A percentile compares a stretch with the other conserved stretches of the same genome.
phyloP scores from a whole-genome alignment of 805 yeast genomes.

The Spencermartinsiella europaea region DNA sequence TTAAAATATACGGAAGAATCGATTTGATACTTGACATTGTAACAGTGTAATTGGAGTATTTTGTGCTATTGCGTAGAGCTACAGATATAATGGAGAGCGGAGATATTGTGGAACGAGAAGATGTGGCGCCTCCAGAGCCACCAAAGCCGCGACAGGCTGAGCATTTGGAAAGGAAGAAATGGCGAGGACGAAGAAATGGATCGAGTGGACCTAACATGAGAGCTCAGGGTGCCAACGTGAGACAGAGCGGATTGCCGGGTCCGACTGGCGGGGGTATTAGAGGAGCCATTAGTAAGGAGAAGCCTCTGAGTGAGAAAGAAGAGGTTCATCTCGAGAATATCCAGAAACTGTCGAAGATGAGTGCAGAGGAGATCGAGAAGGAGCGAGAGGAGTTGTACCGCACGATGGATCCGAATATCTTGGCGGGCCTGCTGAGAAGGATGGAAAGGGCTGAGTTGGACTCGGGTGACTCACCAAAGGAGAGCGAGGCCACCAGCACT shows the following conservation, averaged over 20 bases:
- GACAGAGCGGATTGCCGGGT: too few relatives aligned
- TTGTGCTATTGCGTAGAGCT: too few relatives aligned
- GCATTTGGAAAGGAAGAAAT: neutral
- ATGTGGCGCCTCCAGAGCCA: neutral
- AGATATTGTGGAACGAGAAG: neutral
- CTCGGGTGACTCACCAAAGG: neutral
- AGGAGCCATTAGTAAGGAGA: too few relatives aligned
- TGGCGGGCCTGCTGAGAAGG: conserved; percentile 41
- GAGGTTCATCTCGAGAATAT: conserved; percentile 74
- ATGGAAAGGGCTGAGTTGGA: conserved; percentile 40
- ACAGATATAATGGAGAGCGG: neutral
- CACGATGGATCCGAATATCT: conserved; percentile 62
- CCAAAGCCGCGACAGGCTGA: neutral
- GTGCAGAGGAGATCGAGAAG: conserved; percentile 54
- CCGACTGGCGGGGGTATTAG: too few relatives aligned
- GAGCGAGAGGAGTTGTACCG: conserved; percentile 64
- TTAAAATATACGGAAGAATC: too few relatives aligned
- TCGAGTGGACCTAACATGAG: too few relatives aligned
- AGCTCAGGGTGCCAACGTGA: too few relatives aligned
- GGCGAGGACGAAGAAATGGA: too few relatives aligned
- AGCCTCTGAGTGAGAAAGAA: conserved; percentile 55
- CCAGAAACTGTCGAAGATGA: conserved; percentile 55
- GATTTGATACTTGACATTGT: too few relatives aligned
- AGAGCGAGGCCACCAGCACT: too few relatives aligned
- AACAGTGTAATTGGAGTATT: too few relatives aligned